Conservation (phyloP, 441 rosid species). For the Viola pubescens region DNA sequence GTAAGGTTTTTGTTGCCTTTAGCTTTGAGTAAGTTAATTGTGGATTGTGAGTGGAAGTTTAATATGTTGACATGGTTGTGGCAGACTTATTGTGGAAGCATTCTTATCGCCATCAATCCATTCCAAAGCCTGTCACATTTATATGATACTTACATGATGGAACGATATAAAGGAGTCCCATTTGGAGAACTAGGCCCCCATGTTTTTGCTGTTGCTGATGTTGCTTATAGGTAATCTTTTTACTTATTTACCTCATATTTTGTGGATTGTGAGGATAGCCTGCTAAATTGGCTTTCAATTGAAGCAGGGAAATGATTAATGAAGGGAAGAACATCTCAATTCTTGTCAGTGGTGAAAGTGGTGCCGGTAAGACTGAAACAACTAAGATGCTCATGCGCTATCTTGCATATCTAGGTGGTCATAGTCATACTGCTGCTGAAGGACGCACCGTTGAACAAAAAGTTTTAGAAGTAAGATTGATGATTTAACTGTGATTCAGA, state of each 20-base stretch:
- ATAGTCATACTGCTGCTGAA: constrained; percentile 49
- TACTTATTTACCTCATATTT: not conserved
- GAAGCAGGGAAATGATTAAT: constrained; percentile 66
- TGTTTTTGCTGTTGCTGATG: constrained; percentile 79
- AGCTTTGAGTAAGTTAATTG: constrained; percentile 16
- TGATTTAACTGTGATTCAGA: constrained; percentile 18
- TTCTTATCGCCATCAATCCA: constrained; percentile 91
- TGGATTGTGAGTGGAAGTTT: constrained; percentile 22
- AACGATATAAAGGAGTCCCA: constrained; percentile 50
- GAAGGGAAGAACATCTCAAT: constrained; percentile 77
- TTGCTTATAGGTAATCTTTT: constrained; percentile 57
- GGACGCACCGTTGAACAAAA: constrained; percentile 73
- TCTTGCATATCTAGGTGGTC: constrained; percentile 82
- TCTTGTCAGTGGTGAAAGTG: constrained; percentile 94
- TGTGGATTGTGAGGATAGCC: constrained; percentile 13
- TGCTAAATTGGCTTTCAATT: constrained; percentile 18
- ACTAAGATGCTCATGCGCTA: constrained; percentile 93
- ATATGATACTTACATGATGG: constrained; percentile 51
- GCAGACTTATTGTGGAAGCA: constrained; percentile 85
- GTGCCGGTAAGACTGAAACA: constrained; percentile 95
- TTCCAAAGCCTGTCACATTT: constrained; percentile 61
- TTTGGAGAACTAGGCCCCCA: constrained; percentile 59
- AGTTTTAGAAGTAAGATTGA: constrained; percentile 76
- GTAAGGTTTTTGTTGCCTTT: constrained; percentile 40
- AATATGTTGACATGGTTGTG: constrained; percentile 39